Percentiles rank a stretch among this genome's conserved stretches.
phyloP scores from a whole-genome alignment of 768 basidiomycete species.

The Lactarius trivialis region DNA sequence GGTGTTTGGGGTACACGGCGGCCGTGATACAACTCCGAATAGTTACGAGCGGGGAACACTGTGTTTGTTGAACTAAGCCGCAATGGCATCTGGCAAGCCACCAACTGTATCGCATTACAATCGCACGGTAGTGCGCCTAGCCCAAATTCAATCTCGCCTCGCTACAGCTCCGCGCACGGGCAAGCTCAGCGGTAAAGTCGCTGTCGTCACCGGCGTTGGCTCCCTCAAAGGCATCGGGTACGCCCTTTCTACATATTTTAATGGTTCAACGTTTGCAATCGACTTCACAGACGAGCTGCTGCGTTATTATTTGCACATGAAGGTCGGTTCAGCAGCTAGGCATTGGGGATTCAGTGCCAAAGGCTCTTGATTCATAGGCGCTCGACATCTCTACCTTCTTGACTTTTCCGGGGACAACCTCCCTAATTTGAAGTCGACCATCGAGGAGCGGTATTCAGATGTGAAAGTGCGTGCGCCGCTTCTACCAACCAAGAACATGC shows the following conservation, averaged over 20 bases:
- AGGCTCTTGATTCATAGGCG: constrained; percentile 41
- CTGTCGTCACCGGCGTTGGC: constrained; percentile 82
- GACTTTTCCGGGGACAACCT: constrained; percentile 66
- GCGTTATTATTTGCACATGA: constrained; percentile 74
- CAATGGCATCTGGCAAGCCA: background rate
- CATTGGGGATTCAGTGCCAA: background rate
- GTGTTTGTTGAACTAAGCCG: background rate
- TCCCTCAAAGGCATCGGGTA: constrained; percentile 88
- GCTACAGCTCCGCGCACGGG: constrained; percentile 43
- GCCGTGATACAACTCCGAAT: background rate
- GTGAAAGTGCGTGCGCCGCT: constrained; percentile 56
- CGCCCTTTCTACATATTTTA: constrained; percentile 24
- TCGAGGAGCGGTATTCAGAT: constrained; percentile 61
- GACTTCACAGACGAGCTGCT: constrained; percentile 51
- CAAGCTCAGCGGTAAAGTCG: constrained; percentile 71
- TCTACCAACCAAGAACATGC: background rate
- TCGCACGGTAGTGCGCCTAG: constrained; percentile 57
- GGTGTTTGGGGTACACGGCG: too few species aligned
- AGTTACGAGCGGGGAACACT: background rate
- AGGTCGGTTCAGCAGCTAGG: constrained; percentile 38
- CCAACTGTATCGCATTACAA: constrained; percentile 45
- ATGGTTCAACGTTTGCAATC: background rate
- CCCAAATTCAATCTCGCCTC: constrained; percentile 65
- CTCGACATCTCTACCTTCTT: constrained; percentile 68
- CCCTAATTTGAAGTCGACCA: constrained; percentile 60